Conservation (phyloP, 148 eudicot species). For the Cornus kousa region DNA sequence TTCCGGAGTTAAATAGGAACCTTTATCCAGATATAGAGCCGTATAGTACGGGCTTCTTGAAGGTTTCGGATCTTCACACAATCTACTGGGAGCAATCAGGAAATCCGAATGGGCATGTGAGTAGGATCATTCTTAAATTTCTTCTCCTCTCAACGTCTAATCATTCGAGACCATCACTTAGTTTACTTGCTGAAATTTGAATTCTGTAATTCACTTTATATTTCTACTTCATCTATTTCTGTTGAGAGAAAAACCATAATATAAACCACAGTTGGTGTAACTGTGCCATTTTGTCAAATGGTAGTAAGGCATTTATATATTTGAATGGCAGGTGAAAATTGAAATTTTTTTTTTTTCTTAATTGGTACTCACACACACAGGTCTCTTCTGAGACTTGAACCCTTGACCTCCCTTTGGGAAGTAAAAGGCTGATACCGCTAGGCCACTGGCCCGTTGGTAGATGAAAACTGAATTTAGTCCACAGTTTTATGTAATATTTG, state of each 20-base stretch:
- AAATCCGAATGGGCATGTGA: slow-evolving; percentile 89
- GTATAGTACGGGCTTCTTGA: slow-evolving; percentile 66
- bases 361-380: too few species aligned
- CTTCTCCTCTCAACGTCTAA: neutral
- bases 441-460: neutral
- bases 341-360: neutral
- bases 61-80: slow-evolving; percentile 86
- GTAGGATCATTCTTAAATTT: slow-evolving; percentile 18
- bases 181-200: neutral
- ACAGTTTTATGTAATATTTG: neutral
- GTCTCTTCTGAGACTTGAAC: too few species aligned
- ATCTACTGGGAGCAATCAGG: slow-evolving; percentile 97
- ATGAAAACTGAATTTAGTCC: neutral
- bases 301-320: neutral
- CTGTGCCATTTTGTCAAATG: neutral
- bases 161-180: neutral
- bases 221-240: neutral
- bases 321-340: neutral
- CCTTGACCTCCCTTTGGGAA: too few species aligned
- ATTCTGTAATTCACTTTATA: neutral
- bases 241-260: neutral
- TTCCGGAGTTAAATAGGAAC: slow-evolving; percentile 37
- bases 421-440: too few species aligned
- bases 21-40: slow-evolving; percentile 79
- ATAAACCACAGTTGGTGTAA: neutral